Evolutionary conservation across 306 rosid genomes (phyloP), one percentile per base, ranked within the genome.

Genomic region (Sophora flavescens): DNA sequence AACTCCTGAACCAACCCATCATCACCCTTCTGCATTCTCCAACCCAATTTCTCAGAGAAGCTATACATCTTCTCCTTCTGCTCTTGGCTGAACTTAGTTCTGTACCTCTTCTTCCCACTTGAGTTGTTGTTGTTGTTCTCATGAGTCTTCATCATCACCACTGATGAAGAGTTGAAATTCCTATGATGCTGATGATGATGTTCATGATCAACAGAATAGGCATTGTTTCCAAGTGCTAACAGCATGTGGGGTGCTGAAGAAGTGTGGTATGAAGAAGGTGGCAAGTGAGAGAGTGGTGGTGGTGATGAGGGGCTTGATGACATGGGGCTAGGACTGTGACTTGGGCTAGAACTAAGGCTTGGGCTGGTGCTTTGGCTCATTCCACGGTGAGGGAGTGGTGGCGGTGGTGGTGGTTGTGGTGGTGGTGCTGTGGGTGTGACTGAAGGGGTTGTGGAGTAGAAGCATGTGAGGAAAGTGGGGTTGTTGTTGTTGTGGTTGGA

Each of bases 41-140:
- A 93, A 0, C 97, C 98, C 8, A 91, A 33, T 79, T 84, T 86
- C 72, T 93, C 97, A 0, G 91, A 90, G 56, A 93, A 91, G 7
- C 14, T 8, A 5, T 38, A 53, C 98, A 93, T 93, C 91, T 90
- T 93, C 33, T 91, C 88, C 85, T 93, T 93, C 74, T 93, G 98
- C 3, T 87, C 97, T n/a, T 83, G 86, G 76, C 90, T 90, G 81
- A 93, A 93, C 74, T 85, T 93, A 6, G 96, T 93, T 16, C 98
- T 85, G 59, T 80, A 68, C 69, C 98, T 88, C 88, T 93, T 93
- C 47, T 57, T 87, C 65, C 72, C 85, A 41, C 53, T 57, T 2
- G 78, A 32, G 75, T 80, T 81, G 33, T 3, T 17, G 61, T 47
- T 45, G 26, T 22, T 16, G 61, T n/a, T 48, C 6, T 63, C 66